phyloP scores from a whole-genome alignment of 331 rosid genomes.

The Acacia pycnantha region DNA sequence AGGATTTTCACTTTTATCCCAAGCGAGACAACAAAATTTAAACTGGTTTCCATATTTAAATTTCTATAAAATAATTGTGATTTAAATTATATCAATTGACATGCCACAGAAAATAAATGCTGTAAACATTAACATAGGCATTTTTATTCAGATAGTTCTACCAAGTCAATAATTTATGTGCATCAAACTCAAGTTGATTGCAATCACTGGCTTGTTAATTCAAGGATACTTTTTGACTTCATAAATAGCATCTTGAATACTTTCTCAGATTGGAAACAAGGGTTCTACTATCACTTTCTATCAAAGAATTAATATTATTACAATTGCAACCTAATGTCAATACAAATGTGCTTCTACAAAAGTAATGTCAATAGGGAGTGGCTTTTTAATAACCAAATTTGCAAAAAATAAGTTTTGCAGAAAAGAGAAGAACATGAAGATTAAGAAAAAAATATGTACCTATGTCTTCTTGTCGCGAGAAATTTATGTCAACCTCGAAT shows the following conservation, averaged over 20 bases:
- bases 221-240: neutral
- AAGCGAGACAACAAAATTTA: neutral
- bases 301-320: neutral
- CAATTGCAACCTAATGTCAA: neutral
- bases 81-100: neutral
- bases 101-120: constrained; percentile 4
- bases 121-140: neutral
- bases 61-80: neutral
- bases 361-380: constrained; percentile 1
- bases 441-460: constrained; percentile 44
- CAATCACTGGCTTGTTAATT: neutral
- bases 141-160: neutral
- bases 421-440: constrained; percentile 1
- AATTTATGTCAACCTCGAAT: constrained; percentile 30
- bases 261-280: neutral
- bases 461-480: constrained; percentile 30
- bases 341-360: neutral
- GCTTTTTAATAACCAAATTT: neutral
- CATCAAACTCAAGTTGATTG: neutral
- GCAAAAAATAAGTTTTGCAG: neutral
- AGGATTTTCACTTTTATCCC: neutral
- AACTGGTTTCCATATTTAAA: neutral
- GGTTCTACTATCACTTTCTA: neutral
- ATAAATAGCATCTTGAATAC: neutral
- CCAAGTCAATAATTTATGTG: neutral